These are phyloP conservation scores for Plasmodium fragile DNA, from an alignment of 169 alveolate species.

Conservation along the genomic window DNA sequence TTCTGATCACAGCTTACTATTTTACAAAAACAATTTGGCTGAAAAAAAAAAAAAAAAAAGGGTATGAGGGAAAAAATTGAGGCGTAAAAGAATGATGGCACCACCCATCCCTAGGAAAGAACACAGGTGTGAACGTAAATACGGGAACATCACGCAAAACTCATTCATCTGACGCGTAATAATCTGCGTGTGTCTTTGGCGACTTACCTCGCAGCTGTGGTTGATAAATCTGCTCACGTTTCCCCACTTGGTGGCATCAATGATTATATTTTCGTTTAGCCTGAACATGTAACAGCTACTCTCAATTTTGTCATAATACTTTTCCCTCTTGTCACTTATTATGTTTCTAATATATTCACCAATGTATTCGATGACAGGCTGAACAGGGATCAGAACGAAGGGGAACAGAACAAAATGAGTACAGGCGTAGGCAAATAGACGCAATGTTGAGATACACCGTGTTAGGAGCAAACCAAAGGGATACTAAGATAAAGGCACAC, in stretches of 20 bases:
- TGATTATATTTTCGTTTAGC: slow-evolving; percentile 93
- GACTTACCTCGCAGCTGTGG: slow-evolving; percentile 95
- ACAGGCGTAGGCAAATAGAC: neutral
- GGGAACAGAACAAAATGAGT: neutral
- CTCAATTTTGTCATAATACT: slow-evolving; percentile 81
- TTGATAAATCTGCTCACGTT: slow-evolving; percentile 96
- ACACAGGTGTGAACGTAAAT: neutral
- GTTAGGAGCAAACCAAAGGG: neutral
- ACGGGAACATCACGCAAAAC: neutral
- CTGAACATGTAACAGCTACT: slow-evolving; percentile 91
- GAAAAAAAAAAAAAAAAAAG: neutral
- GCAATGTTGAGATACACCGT: neutral
- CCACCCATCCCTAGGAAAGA: neutral
- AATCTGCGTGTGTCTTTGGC: slow-evolving; percentile 16
- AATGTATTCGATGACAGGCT: slow-evolving; percentile 95
- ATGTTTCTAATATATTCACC: slow-evolving; percentile 92
- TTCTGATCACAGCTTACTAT: slow-evolving; percentile 89
- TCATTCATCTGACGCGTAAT: neutral
- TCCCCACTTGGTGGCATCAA: slow-evolving; percentile 98
- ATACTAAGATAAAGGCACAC: neutral
- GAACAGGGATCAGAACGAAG: neutral
- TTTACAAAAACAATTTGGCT: slow-evolving; percentile 92
- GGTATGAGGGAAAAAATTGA: neutral
- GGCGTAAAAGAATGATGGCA: neutral
- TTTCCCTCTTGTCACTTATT: slow-evolving; percentile 84